phyloP scores from a whole-genome alignment of 306 rosid species.

The Citrullus mucosospermus region DNA sequence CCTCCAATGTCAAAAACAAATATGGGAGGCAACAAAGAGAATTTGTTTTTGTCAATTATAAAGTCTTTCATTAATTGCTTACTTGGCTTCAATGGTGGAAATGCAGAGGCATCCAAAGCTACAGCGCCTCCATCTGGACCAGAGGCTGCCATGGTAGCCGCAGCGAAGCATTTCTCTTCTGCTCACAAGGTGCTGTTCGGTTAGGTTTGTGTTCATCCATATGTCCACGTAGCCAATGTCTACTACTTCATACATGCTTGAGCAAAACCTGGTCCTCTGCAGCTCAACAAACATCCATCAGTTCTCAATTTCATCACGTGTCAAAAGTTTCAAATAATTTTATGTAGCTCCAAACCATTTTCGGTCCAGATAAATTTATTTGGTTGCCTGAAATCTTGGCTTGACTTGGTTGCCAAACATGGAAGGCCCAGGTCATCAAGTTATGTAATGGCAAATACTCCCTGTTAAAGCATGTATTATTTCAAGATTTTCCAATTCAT shows the following conservation, averaged over 20 bases:
- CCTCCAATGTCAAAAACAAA: not conserved
- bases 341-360: not conserved
- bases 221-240: not conserved
- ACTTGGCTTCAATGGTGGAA: not conserved
- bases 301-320: not conserved
- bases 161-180: constrained; percentile 16
- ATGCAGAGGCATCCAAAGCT: not conserved
- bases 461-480: not conserved
- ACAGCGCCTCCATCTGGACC: not conserved
- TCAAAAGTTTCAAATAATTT: not conserved
- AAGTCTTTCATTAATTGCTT: not conserved
- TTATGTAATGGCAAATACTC: not conserved
- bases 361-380: not conserved
- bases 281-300: not conserved
- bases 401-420: not conserved
- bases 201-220: not conserved
- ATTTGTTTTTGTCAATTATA: not conserved
- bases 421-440: not conserved
- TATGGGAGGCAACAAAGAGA: not conserved
- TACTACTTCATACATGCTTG: not conserved
- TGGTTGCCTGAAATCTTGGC: not conserved
- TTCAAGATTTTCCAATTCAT: not conserved
- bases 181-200: constrained; percentile 8
- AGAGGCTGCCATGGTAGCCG: constrained; percentile 8
- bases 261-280: not conserved